phyloP scores from a whole-genome alignment of 176 grass and related monocot species.

The Carex scoparia region DNA sequence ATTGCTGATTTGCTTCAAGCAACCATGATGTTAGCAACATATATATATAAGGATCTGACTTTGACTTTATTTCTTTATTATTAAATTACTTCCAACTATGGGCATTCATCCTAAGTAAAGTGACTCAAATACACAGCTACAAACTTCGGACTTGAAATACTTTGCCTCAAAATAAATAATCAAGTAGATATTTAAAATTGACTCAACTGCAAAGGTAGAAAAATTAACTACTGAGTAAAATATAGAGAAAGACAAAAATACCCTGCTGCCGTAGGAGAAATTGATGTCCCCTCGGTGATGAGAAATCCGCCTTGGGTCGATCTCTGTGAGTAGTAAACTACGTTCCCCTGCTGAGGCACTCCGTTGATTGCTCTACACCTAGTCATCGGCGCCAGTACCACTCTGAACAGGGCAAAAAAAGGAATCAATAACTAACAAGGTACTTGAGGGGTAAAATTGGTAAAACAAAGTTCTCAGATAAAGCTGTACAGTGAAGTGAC shows the following conservation, averaged over 20 bases:
- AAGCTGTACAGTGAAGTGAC: neutral
- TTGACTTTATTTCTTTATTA: neutral
- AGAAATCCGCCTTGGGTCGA: constrained; percentile 70
- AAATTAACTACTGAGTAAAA: neutral
- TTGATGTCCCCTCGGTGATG: constrained; percentile 73
- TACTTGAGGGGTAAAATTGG: neutral
- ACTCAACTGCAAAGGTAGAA: neutral
- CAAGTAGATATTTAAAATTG: neutral
- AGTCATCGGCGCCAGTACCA: constrained; percentile 93
- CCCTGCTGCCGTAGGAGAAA: constrained; percentile 68
- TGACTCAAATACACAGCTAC: neutral
- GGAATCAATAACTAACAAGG: neutral
- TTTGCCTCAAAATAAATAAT: neutral
- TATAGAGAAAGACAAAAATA: constrained; percentile 30
- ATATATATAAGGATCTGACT: neutral
- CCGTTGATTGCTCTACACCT: constrained; percentile 70
- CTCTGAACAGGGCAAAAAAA: constrained; percentile 25
- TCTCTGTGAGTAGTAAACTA: constrained; percentile 76
- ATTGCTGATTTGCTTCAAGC: neutral
- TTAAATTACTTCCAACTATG: neutral
- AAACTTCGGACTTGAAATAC: neutral
- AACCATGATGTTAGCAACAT: neutral
- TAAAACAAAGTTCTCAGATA: neutral
- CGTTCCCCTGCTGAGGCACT: constrained; percentile 51
- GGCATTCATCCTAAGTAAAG: neutral